Evolutionary conservation across 805 yeast genomes (phyloP).

Genomic region (Lipomyces kockii): DNA sequence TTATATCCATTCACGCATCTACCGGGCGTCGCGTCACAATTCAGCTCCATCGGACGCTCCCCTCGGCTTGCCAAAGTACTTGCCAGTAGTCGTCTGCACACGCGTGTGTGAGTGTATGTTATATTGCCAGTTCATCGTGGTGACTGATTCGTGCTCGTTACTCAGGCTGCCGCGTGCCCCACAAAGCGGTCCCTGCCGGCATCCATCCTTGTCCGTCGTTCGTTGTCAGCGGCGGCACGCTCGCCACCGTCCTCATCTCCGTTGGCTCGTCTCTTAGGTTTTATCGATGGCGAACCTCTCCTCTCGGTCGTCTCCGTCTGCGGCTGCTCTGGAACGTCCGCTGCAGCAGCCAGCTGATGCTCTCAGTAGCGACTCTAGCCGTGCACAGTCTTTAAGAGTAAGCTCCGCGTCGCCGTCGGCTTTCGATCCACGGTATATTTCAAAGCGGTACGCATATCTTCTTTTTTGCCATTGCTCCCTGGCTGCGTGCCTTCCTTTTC

Average conservation of each 20-base stretch:
- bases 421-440: slow-evolving; percentile 30
- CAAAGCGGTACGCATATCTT: slow-evolving; percentile 20
- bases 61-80: not conserved
- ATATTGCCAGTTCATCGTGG: not conserved
- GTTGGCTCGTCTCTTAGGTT: not conserved
- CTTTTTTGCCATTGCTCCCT: not conserved
- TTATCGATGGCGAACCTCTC: slow-evolving; percentile 3
- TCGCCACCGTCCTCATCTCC: not conserved
- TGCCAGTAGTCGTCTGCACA: not conserved
- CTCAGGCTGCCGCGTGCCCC: not conserved
- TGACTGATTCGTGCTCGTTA: slow-evolving; percentile 2
- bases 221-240: slow-evolving; percentile 1
- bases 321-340: not conserved
- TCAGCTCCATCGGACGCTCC: not conserved
- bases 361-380: not conserved
- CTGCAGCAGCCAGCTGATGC: slow-evolving; percentile 8
- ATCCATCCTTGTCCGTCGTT: not conserved
- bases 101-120: not conserved
- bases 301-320: slow-evolving; percentile 8
- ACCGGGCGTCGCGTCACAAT: not conserved
- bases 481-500: not conserved
- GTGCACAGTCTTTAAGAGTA: slow-evolving; percentile 7
- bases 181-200: not conserved
- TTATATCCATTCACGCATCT: not conserved
- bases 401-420: slow-evolving; percentile 27